Conservation (phyloP, 2,329 filamentous ascomycete species). For the Colletotrichum phormii region DNA sequence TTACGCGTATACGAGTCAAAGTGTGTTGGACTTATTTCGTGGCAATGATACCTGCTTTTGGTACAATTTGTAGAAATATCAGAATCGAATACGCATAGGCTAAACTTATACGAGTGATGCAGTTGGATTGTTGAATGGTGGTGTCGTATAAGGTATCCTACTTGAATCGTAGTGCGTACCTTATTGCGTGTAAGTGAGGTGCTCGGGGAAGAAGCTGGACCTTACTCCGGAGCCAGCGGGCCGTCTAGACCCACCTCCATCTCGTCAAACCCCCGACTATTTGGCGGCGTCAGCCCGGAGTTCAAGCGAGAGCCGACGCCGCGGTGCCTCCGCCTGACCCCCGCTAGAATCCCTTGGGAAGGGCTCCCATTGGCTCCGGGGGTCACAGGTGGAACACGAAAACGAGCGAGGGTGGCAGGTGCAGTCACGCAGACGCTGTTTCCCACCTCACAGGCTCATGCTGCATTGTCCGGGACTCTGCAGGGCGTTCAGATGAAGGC, state of each 20-base stretch:
- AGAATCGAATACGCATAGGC: too few species aligned
- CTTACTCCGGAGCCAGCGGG: not conserved
- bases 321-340: not conserved
- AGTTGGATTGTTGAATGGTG: not conserved
- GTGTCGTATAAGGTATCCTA: not conserved
- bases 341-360: not conserved
- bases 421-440: conserved; percentile 20
- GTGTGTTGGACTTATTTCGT: too few species aligned
- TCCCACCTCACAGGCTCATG: not conserved
- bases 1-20: not conserved
- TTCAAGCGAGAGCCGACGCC: conserved; percentile 29
- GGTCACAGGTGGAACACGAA: conserved; percentile 18
- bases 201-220: not conserved
- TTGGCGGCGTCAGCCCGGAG: conserved; percentile 31
- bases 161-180: not conserved
- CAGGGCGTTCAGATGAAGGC: conserved; percentile 3
- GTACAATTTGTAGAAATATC: not conserved
- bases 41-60: not conserved
- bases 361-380: conserved; percentile 4
- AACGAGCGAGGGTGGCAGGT: conserved; percentile 24
- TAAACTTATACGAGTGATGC: too few species aligned
- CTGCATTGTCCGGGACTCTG: not conserved
- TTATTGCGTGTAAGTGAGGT: not conserved
- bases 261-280: conserved; percentile 2
- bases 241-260: not conserved